Evolutionary conservation across 2,329 filamentous ascomycete species (phyloP), one percentile per base, ranked within the genome.

Genomic region (Aspergillus pseudoglaucus): DNA sequence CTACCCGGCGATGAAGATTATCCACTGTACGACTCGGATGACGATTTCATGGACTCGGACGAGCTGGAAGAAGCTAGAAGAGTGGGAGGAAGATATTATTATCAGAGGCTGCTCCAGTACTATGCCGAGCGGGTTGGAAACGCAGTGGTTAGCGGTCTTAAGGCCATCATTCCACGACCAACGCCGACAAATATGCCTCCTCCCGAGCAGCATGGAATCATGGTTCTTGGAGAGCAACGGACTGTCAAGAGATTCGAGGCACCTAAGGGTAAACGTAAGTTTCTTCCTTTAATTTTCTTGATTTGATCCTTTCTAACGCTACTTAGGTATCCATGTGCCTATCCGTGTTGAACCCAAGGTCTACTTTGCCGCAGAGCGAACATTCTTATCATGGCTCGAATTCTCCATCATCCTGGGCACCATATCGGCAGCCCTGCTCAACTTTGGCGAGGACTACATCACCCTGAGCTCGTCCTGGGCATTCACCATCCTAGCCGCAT

Each of bases 301-400:
- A 14, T 12, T 8, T 5, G 3, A n/a, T 33, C n/a, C 20, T 40
- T 38, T 22, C 22, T 47, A 60, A 9, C 48, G 14, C 4, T 14
- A 39, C 15, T 66, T 76, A 81, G 88, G 88, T 67, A 97, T 98
- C 50, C 91, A 97, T 61, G 93, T 98, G 20, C 91, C 91, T 12
- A 85, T 97, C 47, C 84, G 93, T 43, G 90, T 98, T 30, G 93
- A 98, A 69, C 93, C 93, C 30, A 98, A 98, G 72, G 93, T 98
- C 44, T 95, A 90, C 69, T 95, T 98, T 65, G 93, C 93, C 18
- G 90, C 90, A 1, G 93, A 98, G 70, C 82, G 93, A 55, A 98
- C 93, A 1, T 98, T 96, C 72, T 79, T 98, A 48, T 88, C 89
- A 53, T 98, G 93, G 90, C 86, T 98, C 60, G 91, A 98, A 69